Conservation (phyloP, 805 yeast genomes). For the Yamadazyma philogaea region DNA sequence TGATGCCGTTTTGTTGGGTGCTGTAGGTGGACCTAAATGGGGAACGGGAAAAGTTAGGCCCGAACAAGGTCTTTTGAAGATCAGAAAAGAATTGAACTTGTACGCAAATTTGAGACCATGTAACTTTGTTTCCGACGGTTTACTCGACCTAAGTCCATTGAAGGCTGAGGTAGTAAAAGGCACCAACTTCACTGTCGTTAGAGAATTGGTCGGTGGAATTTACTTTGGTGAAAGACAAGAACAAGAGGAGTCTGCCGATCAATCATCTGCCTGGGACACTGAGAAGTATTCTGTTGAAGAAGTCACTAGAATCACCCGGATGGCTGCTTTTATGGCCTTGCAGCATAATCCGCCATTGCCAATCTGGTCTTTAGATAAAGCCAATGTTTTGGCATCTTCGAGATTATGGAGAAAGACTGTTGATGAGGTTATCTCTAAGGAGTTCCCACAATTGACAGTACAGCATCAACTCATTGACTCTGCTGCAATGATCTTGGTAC, state of each 20-base stretch:
- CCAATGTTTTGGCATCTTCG: slow-evolving; percentile 93
- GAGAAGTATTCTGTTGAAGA: slow-evolving; percentile 90
- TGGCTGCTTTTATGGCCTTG: slow-evolving; percentile 96
- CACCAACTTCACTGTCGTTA: slow-evolving; percentile 86
- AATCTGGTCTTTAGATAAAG: slow-evolving; percentile 94
- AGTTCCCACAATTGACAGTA: slow-evolving; percentile 83
- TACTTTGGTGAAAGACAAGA: slow-evolving; percentile 95
- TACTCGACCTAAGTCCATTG: slow-evolving; percentile 84
- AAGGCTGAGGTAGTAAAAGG: slow-evolving; percentile 83
- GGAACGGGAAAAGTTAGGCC: slow-evolving; percentile 96
- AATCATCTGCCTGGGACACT: slow-evolving; percentile 86
- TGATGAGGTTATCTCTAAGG: slow-evolving; percentile 75
- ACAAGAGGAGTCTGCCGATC: slow-evolving; percentile 65
- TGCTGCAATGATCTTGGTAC: slow-evolving; percentile 96
- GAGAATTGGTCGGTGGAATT: slow-evolving; percentile 97
- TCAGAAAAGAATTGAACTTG: slow-evolving; percentile 88
- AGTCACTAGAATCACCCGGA: slow-evolving; percentile 92
- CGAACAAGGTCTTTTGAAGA: slow-evolving; percentile 91
- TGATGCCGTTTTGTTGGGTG: slow-evolving; percentile 95
- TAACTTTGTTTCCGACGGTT: slow-evolving; percentile 81
- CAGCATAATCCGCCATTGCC: slow-evolving; percentile 94
- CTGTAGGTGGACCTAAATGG: slow-evolving; percentile 99
- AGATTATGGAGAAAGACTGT: slow-evolving; percentile 96
- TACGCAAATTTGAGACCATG: slow-evolving; percentile 98
- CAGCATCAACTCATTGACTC: slow-evolving; percentile 97